phyloP scores from a whole-genome alignment of 345 rosid genomes.

The Arabidopsis suecica region DNA sequence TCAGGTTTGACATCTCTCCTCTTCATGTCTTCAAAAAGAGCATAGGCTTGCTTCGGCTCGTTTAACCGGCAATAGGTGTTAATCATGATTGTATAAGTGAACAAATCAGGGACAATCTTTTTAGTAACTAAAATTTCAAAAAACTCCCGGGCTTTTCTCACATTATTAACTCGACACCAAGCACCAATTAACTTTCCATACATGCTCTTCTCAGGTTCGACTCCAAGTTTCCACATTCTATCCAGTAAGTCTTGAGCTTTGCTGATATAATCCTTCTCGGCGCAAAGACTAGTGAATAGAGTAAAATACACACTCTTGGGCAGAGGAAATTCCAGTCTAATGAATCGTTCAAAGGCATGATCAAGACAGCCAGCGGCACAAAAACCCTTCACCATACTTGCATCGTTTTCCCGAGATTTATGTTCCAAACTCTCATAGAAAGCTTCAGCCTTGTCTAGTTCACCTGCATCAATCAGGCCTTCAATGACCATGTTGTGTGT shows the following conservation, averaged over 20 bases:
- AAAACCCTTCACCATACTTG: slow-evolving; percentile 62
- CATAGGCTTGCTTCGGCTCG: slow-evolving; percentile 44
- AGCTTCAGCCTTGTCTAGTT: slow-evolving; percentile 61
- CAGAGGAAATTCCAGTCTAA: slow-evolving; percentile 46
- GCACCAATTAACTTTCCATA: slow-evolving; percentile 56
- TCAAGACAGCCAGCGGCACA: slow-evolving; percentile 50
- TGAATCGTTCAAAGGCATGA: slow-evolving; percentile 57
- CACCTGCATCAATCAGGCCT: slow-evolving; percentile 70
- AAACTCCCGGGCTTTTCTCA: slow-evolving; percentile 50
- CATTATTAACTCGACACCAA: slow-evolving; percentile 54
- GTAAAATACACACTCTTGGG: slow-evolving; percentile 56
- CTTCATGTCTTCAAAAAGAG: slow-evolving; percentile 64
- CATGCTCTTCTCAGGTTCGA: slow-evolving; percentile 54
- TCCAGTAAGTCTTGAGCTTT: slow-evolving; percentile 52
- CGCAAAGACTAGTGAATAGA: slow-evolving; percentile 55
- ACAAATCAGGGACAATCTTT: slow-evolving; percentile 57
- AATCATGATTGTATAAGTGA: slow-evolving; percentile 69
- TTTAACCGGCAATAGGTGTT: slow-evolving; percentile 57
- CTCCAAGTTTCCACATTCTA: slow-evolving; percentile 51
- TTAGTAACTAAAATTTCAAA: slow-evolving; percentile 43
- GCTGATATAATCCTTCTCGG: slow-evolving; percentile 43
- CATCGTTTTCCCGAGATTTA: slow-evolving; percentile 46
- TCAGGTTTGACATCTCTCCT: slow-evolving; percentile 60
- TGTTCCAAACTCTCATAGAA: slow-evolving; percentile 52
- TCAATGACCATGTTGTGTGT: slow-evolving; percentile 64